These are phyloP conservation scores for Phoenix roebelenii DNA, from an alignment of 176 grass and related monocot genomes.

Conservation along the genomic window DNA sequence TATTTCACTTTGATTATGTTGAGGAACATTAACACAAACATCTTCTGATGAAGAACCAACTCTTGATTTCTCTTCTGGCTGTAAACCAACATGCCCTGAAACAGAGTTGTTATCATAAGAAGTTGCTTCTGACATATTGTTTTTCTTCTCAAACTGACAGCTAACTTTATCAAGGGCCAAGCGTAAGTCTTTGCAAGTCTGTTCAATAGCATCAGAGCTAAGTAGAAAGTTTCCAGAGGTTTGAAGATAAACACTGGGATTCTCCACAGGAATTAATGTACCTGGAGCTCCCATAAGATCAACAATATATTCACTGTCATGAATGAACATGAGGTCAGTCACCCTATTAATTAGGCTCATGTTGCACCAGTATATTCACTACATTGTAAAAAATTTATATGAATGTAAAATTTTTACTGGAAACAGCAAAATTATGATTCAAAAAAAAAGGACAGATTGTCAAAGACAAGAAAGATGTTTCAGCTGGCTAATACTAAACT, in stretches of 20 bases:
- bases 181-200: conserved; percentile 62
- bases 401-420: neutral
- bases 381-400: no score
- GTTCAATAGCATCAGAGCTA: conserved; percentile 48
- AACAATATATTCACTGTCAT: conserved; percentile 77
- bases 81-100: conserved; percentile 23
- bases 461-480: neutral
- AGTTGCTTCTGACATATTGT: conserved; percentile 28
- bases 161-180: conserved; percentile 50
- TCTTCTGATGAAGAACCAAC: conserved; percentile 12
- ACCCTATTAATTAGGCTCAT: neutral
- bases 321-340: conserved; percentile 22
- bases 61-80: conserved; percentile 36
- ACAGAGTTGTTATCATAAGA: conserved; percentile 33
- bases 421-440: neutral
- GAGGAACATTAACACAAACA: neutral
- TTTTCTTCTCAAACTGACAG: conserved; percentile 35
- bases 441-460: neutral
- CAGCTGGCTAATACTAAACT: no score
- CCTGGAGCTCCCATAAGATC: conserved; percentile 98
- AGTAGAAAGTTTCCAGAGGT: conserved; percentile 57
- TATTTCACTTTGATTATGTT: conserved; percentile 1
- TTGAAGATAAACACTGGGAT: conserved; percentile 60
- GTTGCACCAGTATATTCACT: no score
- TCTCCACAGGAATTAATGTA: conserved; percentile 90